Evolutionary conservation across 129 eudicot genomes (phyloP).

Genomic region (Chrysanthemum makinoi): DNA sequence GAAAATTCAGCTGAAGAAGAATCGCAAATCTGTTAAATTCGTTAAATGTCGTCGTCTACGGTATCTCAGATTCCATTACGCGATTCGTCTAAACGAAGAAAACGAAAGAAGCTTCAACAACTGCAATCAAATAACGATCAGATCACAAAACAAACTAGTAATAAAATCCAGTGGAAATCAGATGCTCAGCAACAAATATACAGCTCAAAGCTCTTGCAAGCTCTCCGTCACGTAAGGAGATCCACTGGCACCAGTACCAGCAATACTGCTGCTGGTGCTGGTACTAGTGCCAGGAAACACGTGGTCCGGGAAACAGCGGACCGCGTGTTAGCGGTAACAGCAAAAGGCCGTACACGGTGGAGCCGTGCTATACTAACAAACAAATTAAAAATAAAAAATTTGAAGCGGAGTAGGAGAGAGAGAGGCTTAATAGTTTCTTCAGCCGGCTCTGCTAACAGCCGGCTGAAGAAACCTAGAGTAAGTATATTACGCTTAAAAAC

Average conservation of each 20-base stretch:
- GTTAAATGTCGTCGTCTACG: conserved; percentile 50
- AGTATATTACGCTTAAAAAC: conserved; percentile 52
- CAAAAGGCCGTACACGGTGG: conserved; percentile 81
- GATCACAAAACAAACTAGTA: conserved; percentile 11
- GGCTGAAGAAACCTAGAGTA: conserved; percentile 60
- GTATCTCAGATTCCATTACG: conserved; percentile 54
- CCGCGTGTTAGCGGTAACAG: conserved; percentile 67
- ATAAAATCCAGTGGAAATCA: conserved; percentile 59
- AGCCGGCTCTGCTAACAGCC: conserved; percentile 30
- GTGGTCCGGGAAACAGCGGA: conserved; percentile 82
- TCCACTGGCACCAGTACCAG: conserved; percentile 17
- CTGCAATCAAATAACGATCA: conserved; percentile 18
- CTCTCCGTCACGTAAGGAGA: conserved; percentile 54
- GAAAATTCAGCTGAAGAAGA: background rate
- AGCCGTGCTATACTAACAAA: conserved; percentile 82
- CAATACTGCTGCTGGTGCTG: too few relatives aligned
- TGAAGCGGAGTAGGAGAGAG: conserved; percentile 50
- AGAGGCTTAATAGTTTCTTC: conserved; percentile 39
- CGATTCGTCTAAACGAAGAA: conserved; percentile 47
- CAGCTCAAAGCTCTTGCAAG: conserved; percentile 72
- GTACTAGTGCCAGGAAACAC: conserved; percentile 27
- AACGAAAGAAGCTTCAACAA: conserved; percentile 44
- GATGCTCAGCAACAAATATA: conserved; percentile 69
- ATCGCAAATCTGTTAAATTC: conserved; percentile 11
- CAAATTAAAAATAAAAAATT: conserved; percentile 68